These are phyloP conservation scores for Lentinula sp. DNA, from an alignment of 768 basidiomycete species.

Conservation along the genomic window DNA sequence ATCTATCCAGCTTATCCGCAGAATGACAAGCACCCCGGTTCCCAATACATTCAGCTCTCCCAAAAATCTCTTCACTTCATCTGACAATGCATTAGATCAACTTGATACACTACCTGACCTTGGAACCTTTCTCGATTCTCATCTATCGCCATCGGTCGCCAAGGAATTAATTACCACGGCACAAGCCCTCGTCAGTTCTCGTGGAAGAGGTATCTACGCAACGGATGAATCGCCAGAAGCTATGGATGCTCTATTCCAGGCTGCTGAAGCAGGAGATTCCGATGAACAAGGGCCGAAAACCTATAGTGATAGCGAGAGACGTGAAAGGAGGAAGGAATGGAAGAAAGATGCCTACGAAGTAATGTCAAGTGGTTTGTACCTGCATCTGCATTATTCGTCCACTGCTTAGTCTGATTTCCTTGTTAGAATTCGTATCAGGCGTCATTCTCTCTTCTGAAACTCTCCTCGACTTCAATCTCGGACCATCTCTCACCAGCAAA, in stretches of 20 bases:
- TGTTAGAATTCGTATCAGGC: constrained; percentile 40
- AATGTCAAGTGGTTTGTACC: constrained; percentile 28
- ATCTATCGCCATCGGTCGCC: constrained; percentile 34
- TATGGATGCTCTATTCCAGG: constrained; percentile 31
- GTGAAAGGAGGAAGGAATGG: constrained; percentile 35
- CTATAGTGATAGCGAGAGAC: constrained; percentile 28
- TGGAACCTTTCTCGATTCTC: constrained; percentile 29
- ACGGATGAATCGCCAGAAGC: constrained; percentile 45
- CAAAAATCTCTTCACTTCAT: constrained; percentile 24
- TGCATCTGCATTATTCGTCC: neutral
- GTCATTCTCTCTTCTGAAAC: constrained; percentile 46
- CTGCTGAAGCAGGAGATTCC: constrained; percentile 21
- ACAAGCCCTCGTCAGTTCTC: constrained; percentile 36
- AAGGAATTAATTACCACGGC: constrained; percentile 38
- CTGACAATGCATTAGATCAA: constrained; percentile 13
- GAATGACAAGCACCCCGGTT: neutral
- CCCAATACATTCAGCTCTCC: constrained; percentile 21
- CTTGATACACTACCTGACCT: constrained; percentile 1
- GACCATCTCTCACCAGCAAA: constrained; percentile 32
- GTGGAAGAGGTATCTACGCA: constrained; percentile 47
- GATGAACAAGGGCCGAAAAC: constrained; percentile 15
- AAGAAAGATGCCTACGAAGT: constrained; percentile 37
- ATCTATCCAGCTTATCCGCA: neutral
- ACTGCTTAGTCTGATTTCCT: neutral
- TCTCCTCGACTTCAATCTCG: constrained; percentile 43